A percentile compares a stretch with the other conserved stretches of the same genome.
phyloP scores from a whole-genome alignment of 352 stramenopile genomes.

The Aphanomyces euteiches region DNA sequence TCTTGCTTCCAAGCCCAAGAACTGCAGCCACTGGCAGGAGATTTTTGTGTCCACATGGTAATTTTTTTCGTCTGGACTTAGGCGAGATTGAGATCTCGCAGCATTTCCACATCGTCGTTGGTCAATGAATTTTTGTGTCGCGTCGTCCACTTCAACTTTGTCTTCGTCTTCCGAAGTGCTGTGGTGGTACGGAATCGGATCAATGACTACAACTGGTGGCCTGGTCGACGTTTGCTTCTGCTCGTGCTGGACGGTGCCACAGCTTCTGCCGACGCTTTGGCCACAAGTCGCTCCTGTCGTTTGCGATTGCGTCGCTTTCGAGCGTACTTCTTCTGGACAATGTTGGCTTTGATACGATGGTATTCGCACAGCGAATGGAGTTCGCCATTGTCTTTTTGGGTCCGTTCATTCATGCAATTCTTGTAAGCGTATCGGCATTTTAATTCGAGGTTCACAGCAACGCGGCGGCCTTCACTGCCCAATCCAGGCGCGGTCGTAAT shows the following conservation, averaged over 20 bases:
- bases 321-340: slow-evolving; percentile 23
- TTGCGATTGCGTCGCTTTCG: slow-evolving; percentile 19
- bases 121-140: slow-evolving; percentile 10
- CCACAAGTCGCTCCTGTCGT: slow-evolving; percentile 1
- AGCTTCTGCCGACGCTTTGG: neutral
- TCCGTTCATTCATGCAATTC: slow-evolving; percentile 23
- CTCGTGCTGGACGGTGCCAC: neutral
- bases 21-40: neutral
- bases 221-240: neutral
- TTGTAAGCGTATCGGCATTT: slow-evolving; percentile 31
- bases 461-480: neutral
- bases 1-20: neutral
- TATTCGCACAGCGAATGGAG: slow-evolving; percentile 30
- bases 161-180: slow-evolving; percentile 5
- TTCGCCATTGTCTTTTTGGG: slow-evolving; percentile 29
- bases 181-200: slow-evolving; percentile 9
- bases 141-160: neutral
- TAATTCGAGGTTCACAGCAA: neutral
- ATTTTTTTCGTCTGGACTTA: neutral
- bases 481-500: neutral
- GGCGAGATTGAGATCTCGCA: slow-evolving; percentile 24
- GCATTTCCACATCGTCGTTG: slow-evolving; percentile 23
- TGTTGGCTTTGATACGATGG: slow-evolving; percentile 22
- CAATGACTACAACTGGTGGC: neutral
- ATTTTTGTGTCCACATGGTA: neutral